Base-by-base conservation (phyloP, 1,284 basidiomycete genomes). In the Trametes hirsuta region DNA sequence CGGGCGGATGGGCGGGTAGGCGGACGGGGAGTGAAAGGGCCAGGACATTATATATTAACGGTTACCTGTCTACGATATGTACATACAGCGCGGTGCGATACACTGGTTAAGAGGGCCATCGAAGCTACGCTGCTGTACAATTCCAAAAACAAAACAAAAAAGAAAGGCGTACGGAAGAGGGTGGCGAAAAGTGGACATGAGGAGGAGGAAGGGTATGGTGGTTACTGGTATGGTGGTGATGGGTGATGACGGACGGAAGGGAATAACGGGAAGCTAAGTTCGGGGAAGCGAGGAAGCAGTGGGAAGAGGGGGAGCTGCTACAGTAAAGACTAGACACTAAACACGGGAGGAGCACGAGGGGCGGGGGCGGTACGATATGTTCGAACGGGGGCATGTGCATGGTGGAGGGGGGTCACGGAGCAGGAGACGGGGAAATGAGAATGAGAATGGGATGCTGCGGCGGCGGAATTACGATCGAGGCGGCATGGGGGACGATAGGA, bases 41-140 rank as follows among this genome's bases (percentile, higher is more conserved):
- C 36, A 49, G 47, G 44, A 44, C 49, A 60, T 65, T 59, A 62
- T 65, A 59, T 62, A 65, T 65, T 65, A 65, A 47, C 44, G 41
- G 53, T 30, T 57, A 49, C 54, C 49, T 62, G 55, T 55, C 60
- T 64, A 64, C 54, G 48, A 47, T 64, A 64, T 54, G 63, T 65
- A 62, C 63, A 62, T 65, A 57, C 63, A 65, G 51, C 57, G 59
- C 35, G 58, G 18, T 42, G 52, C 55, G 58, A 54, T 51, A 57
- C 58, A 51, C 46, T 36, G 40, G 46, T 9, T 52, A 40, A 41
- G 25, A 55, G 15, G 42, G 18, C 35, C 41, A 42, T 42, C 45
- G 51, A 39, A n/a, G 21, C 35, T 49, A 37, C 25, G 54, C 34
- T 37, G 35, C 52, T 35, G 60, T 51, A 50, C 47, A 44, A n/a